Evolutionary conservation across 2,329 filamentous ascomycete genomes (phyloP).

Genomic region (Clarireedia paspali): DNA sequence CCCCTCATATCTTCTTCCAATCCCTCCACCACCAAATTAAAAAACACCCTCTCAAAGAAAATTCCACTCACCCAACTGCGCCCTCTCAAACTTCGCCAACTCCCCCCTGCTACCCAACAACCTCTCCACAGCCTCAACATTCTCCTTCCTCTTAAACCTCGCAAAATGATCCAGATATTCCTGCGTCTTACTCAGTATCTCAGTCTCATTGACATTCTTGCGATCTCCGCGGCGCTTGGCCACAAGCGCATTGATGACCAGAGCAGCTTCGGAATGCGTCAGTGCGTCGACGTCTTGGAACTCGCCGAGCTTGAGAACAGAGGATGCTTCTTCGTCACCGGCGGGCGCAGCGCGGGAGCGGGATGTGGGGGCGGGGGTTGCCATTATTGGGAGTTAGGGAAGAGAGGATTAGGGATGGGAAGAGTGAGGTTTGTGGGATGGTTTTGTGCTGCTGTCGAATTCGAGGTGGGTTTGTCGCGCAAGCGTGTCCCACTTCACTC

Average conservation of each 20-base stretch:
- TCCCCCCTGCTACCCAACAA: constrained; percentile 72
- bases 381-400: neutral
- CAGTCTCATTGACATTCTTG: constrained; percentile 77
- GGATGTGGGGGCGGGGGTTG: constrained; percentile 36
- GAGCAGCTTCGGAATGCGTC: constrained; percentile 82
- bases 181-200: constrained; percentile 78
- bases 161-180: constrained; percentile 93
- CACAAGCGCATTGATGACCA: constrained; percentile 86
- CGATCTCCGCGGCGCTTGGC: constrained; percentile 70
- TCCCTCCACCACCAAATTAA: neutral
- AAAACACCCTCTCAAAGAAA: neutral
- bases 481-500: too few relatives aligned
- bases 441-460: neutral
- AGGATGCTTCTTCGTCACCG: constrained; percentile 82
- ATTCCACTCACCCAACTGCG: constrained; percentile 66
- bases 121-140: constrained; percentile 88
- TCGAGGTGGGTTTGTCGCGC: too few relatives aligned
- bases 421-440: neutral
- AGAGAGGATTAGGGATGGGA: neutral
- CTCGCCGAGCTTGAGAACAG: constrained; percentile 79
- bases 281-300: constrained; percentile 88
- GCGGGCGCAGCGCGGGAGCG: constrained; percentile 61
- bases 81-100: constrained; percentile 86
- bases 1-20: neutral
- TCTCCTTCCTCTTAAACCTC: constrained; percentile 91